Percentiles rank a stretch among this genome's conserved stretches.
phyloP scores from a whole-genome alignment of 2,329 filamentous ascomycete species.

The Nectriaceae sp. region DNA sequence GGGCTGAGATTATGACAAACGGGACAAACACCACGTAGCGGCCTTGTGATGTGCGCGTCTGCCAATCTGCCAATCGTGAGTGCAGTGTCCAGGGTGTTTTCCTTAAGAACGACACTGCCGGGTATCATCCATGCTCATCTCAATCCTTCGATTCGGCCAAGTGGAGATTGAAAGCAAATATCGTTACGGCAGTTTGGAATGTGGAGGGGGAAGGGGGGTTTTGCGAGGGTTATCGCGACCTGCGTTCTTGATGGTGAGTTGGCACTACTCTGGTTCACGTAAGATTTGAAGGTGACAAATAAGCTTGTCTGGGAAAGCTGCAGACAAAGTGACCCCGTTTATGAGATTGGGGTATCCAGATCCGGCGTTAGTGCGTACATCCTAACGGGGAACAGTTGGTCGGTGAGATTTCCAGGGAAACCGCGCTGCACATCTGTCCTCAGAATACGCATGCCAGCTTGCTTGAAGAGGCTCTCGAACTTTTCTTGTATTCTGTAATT shows the following conservation, averaged over 20 bases:
- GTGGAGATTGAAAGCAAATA: too few species aligned
- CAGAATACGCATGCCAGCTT: constrained; percentile 69
- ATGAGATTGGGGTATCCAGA: background rate
- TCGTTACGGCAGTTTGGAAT: too few species aligned
- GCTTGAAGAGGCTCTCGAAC: constrained; percentile 68
- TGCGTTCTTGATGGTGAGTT: too few species aligned
- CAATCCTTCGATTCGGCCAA: too few species aligned
- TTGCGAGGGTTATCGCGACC: too few species aligned
- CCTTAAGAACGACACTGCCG: constrained; percentile 1
- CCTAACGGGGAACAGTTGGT: constrained; percentile 66
- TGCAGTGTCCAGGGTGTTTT: constrained; percentile 3
- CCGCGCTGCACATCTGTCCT: constrained; percentile 72
- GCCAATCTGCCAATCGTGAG: background rate
- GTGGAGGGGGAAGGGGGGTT: too few species aligned
- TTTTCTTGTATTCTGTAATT: constrained; percentile 65
- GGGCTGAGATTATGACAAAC: constrained; percentile 7
- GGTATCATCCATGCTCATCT: too few species aligned
- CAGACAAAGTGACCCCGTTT: too few species aligned
- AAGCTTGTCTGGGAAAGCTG: too few species aligned
- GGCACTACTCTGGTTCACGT: too few species aligned
- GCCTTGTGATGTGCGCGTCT: constrained; percentile 2
- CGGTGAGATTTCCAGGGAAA: constrained; percentile 56
- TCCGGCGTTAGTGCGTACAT: constrained; percentile 73
- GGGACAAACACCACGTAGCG: background rate
- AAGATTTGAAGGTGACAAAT: too few species aligned